Conservation (phyloP, 2,329 filamentous ascomycete genomes). For the Beauveria rudraprayagi region DNA sequence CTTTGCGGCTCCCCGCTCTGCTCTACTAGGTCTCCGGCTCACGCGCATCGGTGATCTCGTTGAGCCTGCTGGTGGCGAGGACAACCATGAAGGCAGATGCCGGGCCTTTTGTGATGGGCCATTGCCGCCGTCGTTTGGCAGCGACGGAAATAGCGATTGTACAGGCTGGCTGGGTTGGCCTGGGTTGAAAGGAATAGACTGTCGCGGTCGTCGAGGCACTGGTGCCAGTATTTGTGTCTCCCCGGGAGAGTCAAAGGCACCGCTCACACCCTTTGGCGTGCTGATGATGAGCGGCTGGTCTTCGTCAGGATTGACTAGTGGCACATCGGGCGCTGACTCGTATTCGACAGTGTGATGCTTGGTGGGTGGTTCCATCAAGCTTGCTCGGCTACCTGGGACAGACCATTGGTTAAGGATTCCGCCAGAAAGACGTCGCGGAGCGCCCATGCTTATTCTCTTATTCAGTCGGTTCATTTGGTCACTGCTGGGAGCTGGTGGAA, state of each 20-base stretch:
- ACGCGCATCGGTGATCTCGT: constrained; percentile 34
- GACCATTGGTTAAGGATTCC: constrained; percentile 33
- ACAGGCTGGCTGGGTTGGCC: constrained; percentile 14
- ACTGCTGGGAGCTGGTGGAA: constrained; percentile 31
- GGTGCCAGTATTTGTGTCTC: constrained; percentile 45
- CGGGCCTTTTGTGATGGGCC: constrained; percentile 12
- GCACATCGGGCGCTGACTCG: background rate
- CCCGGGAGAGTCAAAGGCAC: constrained; percentile 41
- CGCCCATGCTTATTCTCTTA: constrained; percentile 29
- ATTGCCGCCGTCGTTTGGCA: background rate
- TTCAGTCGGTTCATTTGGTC: constrained; percentile 32
- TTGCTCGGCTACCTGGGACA: constrained; percentile 28
- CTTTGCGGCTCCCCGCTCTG: constrained; percentile 52
- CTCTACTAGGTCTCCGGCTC: constrained; percentile 43
- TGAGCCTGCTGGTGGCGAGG: constrained; percentile 26
- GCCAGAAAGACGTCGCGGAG: constrained; percentile 35
- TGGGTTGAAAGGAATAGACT: constrained; percentile 10
- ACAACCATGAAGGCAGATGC: constrained; percentile 26
- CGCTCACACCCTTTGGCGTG: constrained; percentile 47
- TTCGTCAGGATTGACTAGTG: constrained; percentile 19
- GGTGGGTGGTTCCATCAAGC: constrained; percentile 13
- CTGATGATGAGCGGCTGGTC: constrained; percentile 54
- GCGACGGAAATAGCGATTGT: constrained; percentile 10
- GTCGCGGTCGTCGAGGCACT: constrained; percentile 42
- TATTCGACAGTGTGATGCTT: background rate